Conservation (phyloP, 2,329 filamentous ascomycete genomes). For the Colletotrichum endophyticum region DNA sequence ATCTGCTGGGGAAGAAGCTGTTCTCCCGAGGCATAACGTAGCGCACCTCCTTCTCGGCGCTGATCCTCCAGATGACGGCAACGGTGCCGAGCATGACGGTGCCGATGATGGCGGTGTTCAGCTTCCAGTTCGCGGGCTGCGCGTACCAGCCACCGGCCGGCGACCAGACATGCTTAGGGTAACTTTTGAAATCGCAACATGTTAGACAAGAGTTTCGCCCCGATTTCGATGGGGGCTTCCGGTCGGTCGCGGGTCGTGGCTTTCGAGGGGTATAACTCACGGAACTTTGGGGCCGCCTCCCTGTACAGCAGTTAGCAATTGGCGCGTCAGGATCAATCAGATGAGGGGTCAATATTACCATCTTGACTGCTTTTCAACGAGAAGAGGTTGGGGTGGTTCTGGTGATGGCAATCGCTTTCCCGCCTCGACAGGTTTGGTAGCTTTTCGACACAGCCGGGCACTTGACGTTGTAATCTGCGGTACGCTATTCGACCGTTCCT, state of each 20-base stretch:
- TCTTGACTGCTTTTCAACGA: constrained; percentile 51
- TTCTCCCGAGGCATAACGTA: constrained; percentile 77
- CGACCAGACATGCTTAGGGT: constrained; percentile 99
- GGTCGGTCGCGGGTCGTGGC: neutral
- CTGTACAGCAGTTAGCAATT: constrained; percentile 52
- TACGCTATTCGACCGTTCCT: neutral
- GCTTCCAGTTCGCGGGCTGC: constrained; percentile 93
- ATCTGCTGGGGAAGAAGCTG: constrained; percentile 83
- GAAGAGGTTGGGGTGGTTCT: constrained; percentile 23
- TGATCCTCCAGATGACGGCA: constrained; percentile 72
- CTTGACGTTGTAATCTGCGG: constrained; percentile 16
- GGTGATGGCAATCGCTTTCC: constrained; percentile 24
- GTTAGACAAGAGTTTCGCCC: neutral
- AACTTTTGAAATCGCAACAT: constrained; percentile 57
- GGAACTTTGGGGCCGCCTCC: constrained; percentile 76
- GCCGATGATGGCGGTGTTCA: constrained; percentile 82
- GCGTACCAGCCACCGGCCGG: constrained; percentile 97
- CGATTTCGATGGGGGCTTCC: constrained; percentile 23
- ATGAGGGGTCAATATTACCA: constrained; percentile 49
- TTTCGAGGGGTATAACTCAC: constrained; percentile 45
- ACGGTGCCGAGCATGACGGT: constrained; percentile 71
- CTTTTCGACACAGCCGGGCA: neutral
- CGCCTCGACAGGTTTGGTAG: constrained; percentile 15
- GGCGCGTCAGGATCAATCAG: neutral
- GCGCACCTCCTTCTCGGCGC: constrained; percentile 75